Conservation (phyloP, 352 stramenopile species). For the Phytophthora ramorum region DNA sequence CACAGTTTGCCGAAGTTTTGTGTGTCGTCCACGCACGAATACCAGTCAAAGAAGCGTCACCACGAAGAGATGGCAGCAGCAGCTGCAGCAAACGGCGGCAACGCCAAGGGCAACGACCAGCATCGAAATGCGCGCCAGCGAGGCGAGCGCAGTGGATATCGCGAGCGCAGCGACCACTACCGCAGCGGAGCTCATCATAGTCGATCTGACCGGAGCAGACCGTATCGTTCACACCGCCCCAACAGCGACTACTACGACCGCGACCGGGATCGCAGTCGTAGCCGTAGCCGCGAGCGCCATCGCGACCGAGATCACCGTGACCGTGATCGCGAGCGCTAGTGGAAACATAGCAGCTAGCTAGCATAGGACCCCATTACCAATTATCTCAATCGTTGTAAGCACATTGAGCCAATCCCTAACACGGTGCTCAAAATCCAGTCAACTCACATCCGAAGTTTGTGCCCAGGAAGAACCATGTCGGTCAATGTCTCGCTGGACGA, state of each 20-base stretch:
- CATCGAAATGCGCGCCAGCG: constrained; percentile 39
- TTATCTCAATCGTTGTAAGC: too few relatives aligned
- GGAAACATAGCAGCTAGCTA: neutral
- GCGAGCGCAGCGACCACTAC: constrained; percentile 44
- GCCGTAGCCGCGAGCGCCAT: constrained; percentile 39
- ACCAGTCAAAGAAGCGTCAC: constrained; percentile 88
- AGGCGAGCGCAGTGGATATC: constrained; percentile 37
- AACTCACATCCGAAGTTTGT: too few relatives aligned
- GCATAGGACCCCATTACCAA: neutral
- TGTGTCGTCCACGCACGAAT: constrained; percentile 87
- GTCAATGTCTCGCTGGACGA: too few relatives aligned
- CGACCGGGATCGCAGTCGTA: constrained; percentile 43
- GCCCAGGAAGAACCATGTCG: too few relatives aligned
- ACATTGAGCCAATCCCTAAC: too few relatives aligned
- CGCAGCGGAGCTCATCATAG: constrained; percentile 34
- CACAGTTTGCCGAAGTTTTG: constrained; percentile 83
- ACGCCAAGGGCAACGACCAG: constrained; percentile 33
- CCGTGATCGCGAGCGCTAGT: constrained; percentile 30
- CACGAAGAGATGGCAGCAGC: constrained; percentile 74
- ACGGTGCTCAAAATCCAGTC: neutral
- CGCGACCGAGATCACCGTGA: constrained; percentile 38
- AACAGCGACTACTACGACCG: constrained; percentile 51
- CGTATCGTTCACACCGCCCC: constrained; percentile 40
- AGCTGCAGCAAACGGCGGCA: constrained; percentile 29
- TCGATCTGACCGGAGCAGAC: constrained; percentile 34